A percentile compares a stretch with the other conserved stretches of the same genome.
These are phyloP conservation scores for Ophiostoma sp. DNA, from an alignment of 2,329 filamentous ascomycete species.

Conservation along the genomic window DNA sequence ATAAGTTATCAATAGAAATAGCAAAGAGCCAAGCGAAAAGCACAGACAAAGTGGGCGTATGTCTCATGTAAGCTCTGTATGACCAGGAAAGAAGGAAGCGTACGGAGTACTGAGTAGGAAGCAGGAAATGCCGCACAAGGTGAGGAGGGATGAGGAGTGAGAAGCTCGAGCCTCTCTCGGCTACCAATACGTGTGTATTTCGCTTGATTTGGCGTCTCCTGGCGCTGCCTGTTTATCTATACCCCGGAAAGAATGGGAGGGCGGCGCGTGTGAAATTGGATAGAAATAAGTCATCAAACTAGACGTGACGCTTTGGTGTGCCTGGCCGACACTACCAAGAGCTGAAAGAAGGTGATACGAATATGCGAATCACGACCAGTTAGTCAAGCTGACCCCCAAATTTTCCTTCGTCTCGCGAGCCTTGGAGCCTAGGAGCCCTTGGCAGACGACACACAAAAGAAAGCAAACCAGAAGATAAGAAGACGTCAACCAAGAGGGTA, in stretches of 20 bases:
- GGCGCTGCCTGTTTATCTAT: neutral
- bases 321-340: neutral
- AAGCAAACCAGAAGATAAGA: neutral
- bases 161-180: neutral
- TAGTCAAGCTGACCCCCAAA: neutral
- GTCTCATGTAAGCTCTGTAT: neutral
- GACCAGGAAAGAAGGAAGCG: neutral
- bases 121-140: conserved; percentile 4
- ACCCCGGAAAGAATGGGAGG: neutral
- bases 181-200: too few relatives aligned
- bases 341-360: neutral
- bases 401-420: neutral
- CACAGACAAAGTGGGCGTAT: neutral
- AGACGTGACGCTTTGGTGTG: too few relatives aligned
- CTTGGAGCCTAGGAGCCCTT: neutral
- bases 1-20: neutral
- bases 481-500: neutral
- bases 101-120: neutral
- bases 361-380: neutral
- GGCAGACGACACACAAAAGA: neutral
- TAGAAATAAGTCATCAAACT: too few relatives aligned
- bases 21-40: neutral
- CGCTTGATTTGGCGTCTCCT: neutral
- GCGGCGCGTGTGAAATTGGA: neutral
- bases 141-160: neutral